These are phyloP conservation scores for Penicillium sp. DNA, from an alignment of 2,329 filamentous ascomycete species.

Conservation along the genomic window DNA sequence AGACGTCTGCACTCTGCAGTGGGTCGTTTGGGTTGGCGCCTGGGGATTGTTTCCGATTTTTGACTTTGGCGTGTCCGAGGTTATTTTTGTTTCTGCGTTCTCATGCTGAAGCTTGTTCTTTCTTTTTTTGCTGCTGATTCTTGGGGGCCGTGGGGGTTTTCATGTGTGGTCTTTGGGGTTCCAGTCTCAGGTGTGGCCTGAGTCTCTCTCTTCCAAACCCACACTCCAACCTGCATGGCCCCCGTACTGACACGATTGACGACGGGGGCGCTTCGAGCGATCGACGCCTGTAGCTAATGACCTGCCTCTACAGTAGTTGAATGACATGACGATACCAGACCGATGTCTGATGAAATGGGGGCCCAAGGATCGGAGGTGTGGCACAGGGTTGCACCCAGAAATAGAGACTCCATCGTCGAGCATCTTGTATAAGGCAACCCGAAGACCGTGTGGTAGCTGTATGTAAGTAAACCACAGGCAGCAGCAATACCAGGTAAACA, in stretches of 20 bases:
- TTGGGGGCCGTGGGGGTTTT: not conserved
- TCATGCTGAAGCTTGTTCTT: not conserved
- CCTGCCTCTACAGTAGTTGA: not conserved
- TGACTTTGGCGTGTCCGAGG: not conserved
- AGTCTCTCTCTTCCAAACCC: no score
- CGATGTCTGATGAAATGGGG: not conserved
- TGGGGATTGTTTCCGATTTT: not conserved
- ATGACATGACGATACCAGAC: constrained; percentile 2
- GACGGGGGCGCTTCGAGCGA: not conserved
- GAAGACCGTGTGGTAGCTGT: no score
- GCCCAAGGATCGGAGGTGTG: not conserved
- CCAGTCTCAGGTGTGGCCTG: not conserved
- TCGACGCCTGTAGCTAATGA: constrained; percentile 11
- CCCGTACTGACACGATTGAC: constrained; percentile 18
- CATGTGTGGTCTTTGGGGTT: not conserved
- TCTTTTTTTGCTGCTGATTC: not conserved
- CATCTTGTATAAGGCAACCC: not conserved
- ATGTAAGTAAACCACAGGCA: constrained; percentile 15
- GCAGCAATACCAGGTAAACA: constrained; percentile 18
- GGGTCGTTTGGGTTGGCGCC: not conserved
- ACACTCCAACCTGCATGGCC: not conserved
- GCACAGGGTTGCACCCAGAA: constrained; percentile 1
- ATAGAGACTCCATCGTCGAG: not conserved
- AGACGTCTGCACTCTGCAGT: not conserved
- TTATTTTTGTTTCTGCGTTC: not conserved